Percentiles rank a stretch among this genome's conserved stretches.
These are phyloP conservation scores for Penicillium lagena DNA, from an alignment of 495 filamentous ascomycete species.

Conservation along the genomic window DNA sequence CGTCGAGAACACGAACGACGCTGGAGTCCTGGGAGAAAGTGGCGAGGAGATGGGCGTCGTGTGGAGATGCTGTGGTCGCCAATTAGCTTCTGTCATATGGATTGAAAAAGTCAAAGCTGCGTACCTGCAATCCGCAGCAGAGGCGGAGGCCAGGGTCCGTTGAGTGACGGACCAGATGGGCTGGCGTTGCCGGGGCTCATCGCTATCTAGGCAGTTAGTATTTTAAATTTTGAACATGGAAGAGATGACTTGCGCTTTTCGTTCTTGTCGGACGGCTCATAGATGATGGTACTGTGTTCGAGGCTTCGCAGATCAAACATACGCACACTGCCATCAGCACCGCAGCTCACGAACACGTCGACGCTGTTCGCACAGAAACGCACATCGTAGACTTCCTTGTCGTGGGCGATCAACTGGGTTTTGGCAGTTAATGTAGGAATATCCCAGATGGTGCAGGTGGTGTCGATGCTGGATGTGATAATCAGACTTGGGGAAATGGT, in stretches of 20 bases:
- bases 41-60: slow-evolving; percentile 90
- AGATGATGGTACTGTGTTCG: slow-evolving; percentile 98
- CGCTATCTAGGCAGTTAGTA: slow-evolving; percentile 11
- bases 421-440: slow-evolving; percentile 97
- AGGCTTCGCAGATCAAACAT: slow-evolving; percentile 98
- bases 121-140: slow-evolving; percentile 74
- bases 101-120: not conserved
- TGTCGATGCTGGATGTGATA: slow-evolving; percentile 98
- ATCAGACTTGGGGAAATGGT: slow-evolving; percentile 92
- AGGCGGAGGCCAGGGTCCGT: slow-evolving; percentile 74
- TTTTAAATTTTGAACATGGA: not conserved
- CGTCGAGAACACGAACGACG: slow-evolving; percentile 91
- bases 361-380: slow-evolving; percentile 94
- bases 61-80: slow-evolving; percentile 66
- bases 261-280: slow-evolving; percentile 86
- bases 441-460: slow-evolving; percentile 99
- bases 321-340: slow-evolving; percentile 93
- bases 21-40: slow-evolving; percentile 94
- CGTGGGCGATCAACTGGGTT: slow-evolving; percentile 96
- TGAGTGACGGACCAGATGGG: slow-evolving; percentile 65
- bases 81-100: not conserved
- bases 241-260: slow-evolving; percentile 59
- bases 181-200: slow-evolving; percentile 51
- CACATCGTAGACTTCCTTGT: slow-evolving; percentile 98
- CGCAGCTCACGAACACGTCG: slow-evolving; percentile 96